These are phyloP conservation scores for Blumeriella jaapii DNA, from an alignment of 2,329 filamentous ascomycete genomes.

Conservation along the genomic window DNA sequence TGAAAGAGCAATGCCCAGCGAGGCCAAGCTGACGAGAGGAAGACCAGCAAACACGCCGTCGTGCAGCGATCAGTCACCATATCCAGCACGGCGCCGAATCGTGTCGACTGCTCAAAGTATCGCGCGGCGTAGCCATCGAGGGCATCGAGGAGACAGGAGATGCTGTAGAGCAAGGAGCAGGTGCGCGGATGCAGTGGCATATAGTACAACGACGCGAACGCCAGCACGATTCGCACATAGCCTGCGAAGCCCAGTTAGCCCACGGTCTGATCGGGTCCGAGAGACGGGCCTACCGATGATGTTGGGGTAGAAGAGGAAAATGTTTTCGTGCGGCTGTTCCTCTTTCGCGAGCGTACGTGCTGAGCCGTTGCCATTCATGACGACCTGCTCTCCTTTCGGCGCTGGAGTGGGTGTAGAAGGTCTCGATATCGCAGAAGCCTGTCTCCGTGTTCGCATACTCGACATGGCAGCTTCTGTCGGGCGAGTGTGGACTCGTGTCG, in stretches of 20 bases:
- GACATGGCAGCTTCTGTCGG: slow-evolving; percentile 21
- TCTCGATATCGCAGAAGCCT: slow-evolving; percentile 23
- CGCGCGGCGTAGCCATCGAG: slow-evolving; percentile 90
- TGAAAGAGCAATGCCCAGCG: slow-evolving; percentile 93
- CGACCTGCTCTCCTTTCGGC: slow-evolving; percentile 13
- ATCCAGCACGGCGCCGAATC: slow-evolving; percentile 91
- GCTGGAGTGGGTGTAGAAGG: slow-evolving; percentile 23
- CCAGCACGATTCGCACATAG: slow-evolving; percentile 67
- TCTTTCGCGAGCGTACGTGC: slow-evolving; percentile 28
- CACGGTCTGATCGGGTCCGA: neutral
- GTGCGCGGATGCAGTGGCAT: slow-evolving; percentile 98
- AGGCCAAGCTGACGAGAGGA: slow-evolving; percentile 88
- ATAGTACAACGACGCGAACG: slow-evolving; percentile 89
- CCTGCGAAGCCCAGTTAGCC: slow-evolving; percentile 37
- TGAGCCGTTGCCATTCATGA: slow-evolving; percentile 37
- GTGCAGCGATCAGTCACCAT: slow-evolving; percentile 99
- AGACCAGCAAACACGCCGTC: slow-evolving; percentile 87
- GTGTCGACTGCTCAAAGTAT: slow-evolving; percentile 78
- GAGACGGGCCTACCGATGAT: slow-evolving; percentile 52
- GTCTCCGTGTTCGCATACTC: slow-evolving; percentile 24
- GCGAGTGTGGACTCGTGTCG: slow-evolving; percentile 7
- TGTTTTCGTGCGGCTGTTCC: slow-evolving; percentile 49
- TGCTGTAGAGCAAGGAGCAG: slow-evolving; percentile 79
- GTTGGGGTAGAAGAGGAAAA: slow-evolving; percentile 74
- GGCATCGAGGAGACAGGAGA: slow-evolving; percentile 91